These are phyloP conservation scores for Schizophyllum commune DNA, from an alignment of 1,284 basidiomycete species.

Conservation along the genomic window DNA sequence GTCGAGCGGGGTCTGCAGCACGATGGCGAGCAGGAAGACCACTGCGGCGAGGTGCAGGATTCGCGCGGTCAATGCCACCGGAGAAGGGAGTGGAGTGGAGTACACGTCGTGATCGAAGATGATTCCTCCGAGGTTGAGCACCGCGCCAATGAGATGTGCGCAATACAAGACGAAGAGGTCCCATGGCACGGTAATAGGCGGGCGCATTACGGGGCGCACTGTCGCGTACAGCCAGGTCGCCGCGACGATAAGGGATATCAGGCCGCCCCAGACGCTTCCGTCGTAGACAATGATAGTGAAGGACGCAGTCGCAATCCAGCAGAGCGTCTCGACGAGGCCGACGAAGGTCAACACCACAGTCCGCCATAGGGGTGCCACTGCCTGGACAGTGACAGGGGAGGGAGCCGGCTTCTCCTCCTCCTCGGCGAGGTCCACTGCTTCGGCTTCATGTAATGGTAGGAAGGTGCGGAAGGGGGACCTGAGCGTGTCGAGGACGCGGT, in stretches of 20 bases:
- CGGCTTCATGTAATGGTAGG: slow-evolving; percentile 50
- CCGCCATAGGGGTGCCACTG: slow-evolving; percentile 4
- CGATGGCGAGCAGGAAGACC: slow-evolving; percentile 31
- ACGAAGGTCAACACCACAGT: slow-evolving; percentile 5
- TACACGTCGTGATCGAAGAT: slow-evolving; percentile 38
- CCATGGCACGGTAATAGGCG: slow-evolving; percentile 33
- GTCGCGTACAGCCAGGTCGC: slow-evolving; percentile 52
- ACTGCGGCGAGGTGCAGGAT: slow-evolving; percentile 36
- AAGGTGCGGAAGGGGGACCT: slow-evolving; percentile 36
- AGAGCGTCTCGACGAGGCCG: slow-evolving; percentile 5
- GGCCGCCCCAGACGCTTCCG: slow-evolving; percentile 11
- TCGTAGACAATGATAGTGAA: slow-evolving; percentile 6
- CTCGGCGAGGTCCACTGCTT: slow-evolving; percentile 19
- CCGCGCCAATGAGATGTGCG: slow-evolving; percentile 31
- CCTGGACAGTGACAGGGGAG: neutral
- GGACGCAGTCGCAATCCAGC: slow-evolving; percentile 2
- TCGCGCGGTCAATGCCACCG: slow-evolving; percentile 21
- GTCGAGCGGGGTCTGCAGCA: slow-evolving; percentile 50
- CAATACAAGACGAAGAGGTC: slow-evolving; percentile 31
- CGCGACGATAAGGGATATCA: slow-evolving; percentile 32
- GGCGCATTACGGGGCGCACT: slow-evolving; percentile 30
- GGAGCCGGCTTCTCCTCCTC: slow-evolving; percentile 5
- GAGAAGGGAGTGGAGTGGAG: slow-evolving; percentile 28
- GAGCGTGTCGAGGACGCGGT: slow-evolving; percentile 22
- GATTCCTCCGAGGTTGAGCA: slow-evolving; percentile 39